Evolutionary conservation across 2,329 filamentous ascomycete species (phyloP).

Genomic region (Colletotrichum zoysiae): DNA sequence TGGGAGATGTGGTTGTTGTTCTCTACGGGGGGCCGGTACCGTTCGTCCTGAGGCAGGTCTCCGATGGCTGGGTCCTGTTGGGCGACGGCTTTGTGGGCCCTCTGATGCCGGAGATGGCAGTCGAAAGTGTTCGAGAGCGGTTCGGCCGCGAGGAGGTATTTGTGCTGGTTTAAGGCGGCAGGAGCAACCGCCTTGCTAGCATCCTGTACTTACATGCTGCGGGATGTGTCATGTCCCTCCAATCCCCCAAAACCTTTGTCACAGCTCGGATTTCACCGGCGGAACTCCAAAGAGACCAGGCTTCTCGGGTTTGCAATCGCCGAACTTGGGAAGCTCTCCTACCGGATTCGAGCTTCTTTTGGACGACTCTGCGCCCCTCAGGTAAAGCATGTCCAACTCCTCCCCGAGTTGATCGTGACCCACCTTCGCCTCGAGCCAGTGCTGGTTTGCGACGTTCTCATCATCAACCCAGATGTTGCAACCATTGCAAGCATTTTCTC

Average conservation of each 20-base stretch:
- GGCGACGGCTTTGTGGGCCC: constrained; percentile 20
- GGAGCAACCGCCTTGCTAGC: not conserved
- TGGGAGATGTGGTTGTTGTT: constrained; percentile 13
- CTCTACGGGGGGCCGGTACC: constrained; percentile 3
- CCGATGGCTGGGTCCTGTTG: constrained; percentile 9
- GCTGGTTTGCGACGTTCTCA: constrained; percentile 51
- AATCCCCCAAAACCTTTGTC: not conserved
- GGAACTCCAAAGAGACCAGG: no score
- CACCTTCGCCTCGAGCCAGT: constrained; percentile 53
- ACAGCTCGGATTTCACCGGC: constrained; percentile 3
- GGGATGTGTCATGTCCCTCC: not conserved
- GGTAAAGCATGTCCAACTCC: constrained; percentile 48
- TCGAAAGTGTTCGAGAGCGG: not conserved
- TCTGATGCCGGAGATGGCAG: constrained; percentile 20
- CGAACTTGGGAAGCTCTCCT: constrained; percentile 8
- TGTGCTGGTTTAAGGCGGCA: not conserved
- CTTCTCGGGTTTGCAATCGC: constrained; percentile 14
- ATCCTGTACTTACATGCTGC: not conserved
- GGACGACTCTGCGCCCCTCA: constrained; percentile 45
- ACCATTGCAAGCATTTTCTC: constrained; percentile 48
- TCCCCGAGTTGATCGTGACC: constrained; percentile 46
- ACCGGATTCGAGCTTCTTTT: constrained; percentile 17
- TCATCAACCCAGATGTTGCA: constrained; percentile 59
- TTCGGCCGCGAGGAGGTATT: constrained; percentile 15
- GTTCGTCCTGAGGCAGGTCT: constrained; percentile 12